These are phyloP conservation scores for Scorias spongiosa DNA, from an alignment of 2,329 filamentous ascomycete genomes.

Conservation along the genomic window DNA sequence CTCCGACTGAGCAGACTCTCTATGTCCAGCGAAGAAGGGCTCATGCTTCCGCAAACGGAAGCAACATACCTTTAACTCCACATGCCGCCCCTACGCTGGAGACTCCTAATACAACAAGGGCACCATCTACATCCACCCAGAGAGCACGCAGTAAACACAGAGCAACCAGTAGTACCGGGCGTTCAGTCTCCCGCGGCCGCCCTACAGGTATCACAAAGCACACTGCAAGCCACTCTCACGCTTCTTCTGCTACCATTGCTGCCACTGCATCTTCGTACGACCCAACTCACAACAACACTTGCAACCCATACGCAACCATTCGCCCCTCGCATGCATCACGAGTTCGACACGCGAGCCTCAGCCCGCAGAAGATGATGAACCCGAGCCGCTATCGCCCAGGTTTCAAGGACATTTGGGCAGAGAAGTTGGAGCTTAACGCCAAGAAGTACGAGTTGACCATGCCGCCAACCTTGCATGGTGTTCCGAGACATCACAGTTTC, in stretches of 20 bases:
- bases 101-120: neutral
- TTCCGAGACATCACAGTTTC: conserved; percentile 30
- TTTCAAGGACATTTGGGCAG: conserved; percentile 36
- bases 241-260: neutral
- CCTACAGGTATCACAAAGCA: conserved; percentile 17
- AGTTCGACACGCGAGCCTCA: conserved; percentile 15
- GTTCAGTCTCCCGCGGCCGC: conserved; percentile 18
- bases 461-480: conserved; percentile 21
- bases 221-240: conserved; percentile 5
- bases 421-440: conserved; percentile 29
- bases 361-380: conserved; percentile 38
- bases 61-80: conserved; percentile 3
- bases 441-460: conserved; percentile 36
- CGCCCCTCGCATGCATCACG: neutral
- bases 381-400: conserved; percentile 31
- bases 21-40: conserved; percentile 13
- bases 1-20: conserved; percentile 16
- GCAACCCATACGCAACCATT: conserved; percentile 11
- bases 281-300: conserved; percentile 3
- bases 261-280: neutral
- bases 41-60: conserved; percentile 17
- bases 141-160: neutral
- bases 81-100: neutral
- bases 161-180: conserved; percentile 5
- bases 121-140: neutral